Evolutionary conservation across 768 basidiomycete species (phyloP).

Genomic region (Mycena galericulata): DNA sequence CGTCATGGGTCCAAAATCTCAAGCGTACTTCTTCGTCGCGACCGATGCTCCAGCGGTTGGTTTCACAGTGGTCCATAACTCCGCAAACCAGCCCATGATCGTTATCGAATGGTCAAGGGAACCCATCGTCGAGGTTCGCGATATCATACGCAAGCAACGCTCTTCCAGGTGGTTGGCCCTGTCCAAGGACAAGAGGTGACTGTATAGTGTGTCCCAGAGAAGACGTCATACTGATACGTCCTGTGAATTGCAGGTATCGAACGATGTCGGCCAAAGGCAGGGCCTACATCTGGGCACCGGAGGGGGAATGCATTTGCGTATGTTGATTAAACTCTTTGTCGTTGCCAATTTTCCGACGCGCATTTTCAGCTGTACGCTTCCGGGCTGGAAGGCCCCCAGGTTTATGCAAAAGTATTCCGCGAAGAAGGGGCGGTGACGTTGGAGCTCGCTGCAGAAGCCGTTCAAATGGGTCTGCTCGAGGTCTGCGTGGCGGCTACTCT

Average conservation of each 20-base stretch:
- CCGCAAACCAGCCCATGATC: constrained; percentile 51
- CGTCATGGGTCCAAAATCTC: constrained; percentile 56
- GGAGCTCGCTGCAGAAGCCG: constrained; percentile 53
- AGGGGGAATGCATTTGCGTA: constrained; percentile 52
- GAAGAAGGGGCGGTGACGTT: constrained; percentile 47
- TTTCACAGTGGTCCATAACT: constrained; percentile 39
- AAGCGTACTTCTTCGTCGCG: constrained; percentile 53
- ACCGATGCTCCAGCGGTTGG: constrained; percentile 46
- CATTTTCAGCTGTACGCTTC: constrained; percentile 47
- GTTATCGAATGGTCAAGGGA: constrained; percentile 57
- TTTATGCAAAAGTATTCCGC: constrained; percentile 47
- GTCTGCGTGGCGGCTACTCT: constrained; percentile 51
- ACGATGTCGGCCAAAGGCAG: constrained; percentile 50
- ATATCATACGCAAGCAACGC: constrained; percentile 47
- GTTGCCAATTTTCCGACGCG: background rate
- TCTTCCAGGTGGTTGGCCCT: constrained; percentile 56
- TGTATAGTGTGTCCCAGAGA: too few species aligned
- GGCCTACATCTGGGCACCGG: constrained; percentile 48
- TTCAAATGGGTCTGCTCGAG: constrained; percentile 53
- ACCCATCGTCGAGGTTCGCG: constrained; percentile 55
- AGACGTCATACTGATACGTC: too few species aligned
- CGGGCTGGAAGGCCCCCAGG: constrained; percentile 29
- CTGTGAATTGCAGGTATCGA: constrained; percentile 42
- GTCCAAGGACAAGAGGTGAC: constrained; percentile 56
- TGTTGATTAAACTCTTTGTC: constrained; percentile 27